Conservation (phyloP, 148 eudicot genomes). For the Vaccinium darrowii region DNA sequence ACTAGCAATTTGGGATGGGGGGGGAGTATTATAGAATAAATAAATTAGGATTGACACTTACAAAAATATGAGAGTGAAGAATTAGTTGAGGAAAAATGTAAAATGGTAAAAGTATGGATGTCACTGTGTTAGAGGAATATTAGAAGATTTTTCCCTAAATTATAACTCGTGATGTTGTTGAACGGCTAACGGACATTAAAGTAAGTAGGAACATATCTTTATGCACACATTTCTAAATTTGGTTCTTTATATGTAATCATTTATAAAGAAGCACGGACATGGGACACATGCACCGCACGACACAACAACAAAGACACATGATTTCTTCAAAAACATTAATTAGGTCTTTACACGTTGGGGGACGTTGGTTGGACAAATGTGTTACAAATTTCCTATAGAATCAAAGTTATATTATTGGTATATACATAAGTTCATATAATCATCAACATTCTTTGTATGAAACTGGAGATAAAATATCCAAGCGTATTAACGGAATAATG, state of each 20-base stretch:
- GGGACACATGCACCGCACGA: neutral
- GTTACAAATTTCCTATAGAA: neutral
- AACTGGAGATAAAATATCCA: neutral
- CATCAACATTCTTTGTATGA: neutral
- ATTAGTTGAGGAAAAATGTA: neutral
- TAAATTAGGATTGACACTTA: neutral
- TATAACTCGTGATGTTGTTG: neutral
- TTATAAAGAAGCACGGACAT: neutral
- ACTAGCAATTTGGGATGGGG: neutral
- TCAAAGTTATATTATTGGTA: neutral
- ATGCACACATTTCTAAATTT: neutral
- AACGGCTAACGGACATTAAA: neutral
- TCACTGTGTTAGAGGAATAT: neutral
- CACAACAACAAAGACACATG: neutral
- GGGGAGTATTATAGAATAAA: neutral
- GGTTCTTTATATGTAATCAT: neutral
- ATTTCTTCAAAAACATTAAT: neutral
- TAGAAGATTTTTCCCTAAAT: neutral
- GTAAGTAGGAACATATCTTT: neutral
- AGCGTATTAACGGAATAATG: neutral
- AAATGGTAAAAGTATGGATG: neutral
- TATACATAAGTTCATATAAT: neutral
- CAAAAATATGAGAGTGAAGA: neutral
- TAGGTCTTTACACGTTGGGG: neutral
- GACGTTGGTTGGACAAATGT: neutral